Evolutionary conservation across 176 grass and related monocot species (phyloP), one percentile per base, ranked within the genome.

Genomic region (Poa annua): DNA sequence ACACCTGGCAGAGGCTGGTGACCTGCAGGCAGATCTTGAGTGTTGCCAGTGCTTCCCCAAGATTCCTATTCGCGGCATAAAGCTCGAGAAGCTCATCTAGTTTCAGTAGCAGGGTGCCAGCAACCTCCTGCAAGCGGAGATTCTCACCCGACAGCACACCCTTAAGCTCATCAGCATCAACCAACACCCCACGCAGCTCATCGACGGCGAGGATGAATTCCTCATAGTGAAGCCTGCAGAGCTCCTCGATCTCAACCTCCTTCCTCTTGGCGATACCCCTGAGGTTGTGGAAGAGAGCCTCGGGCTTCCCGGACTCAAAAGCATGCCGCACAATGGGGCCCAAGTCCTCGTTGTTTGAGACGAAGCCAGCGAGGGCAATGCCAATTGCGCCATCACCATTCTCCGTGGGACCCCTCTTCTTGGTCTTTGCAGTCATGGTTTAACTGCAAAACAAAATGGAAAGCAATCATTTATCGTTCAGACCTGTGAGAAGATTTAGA

Each of bases 351-450:
- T 73, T 73, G 64, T 54, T 97, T 44, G 92, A 84, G n/a, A 87
- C 68, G 56, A 89, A 82, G 55, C 84, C 72, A 11, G 84, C 90
- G 14, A 97, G 81, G 22, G 81, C 84, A 7, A 44, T 53, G 21
- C 84, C 90, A 5, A 82, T 66, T 32, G 81, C 76, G 3, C 41
- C 88, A 71, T 94, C 84, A 51, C 90, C 95, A 79, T 89, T 92
- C 79, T 97, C 95, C 48, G 20, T 26, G 0, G 79, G n/a, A 21
- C 70, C 55, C 77, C 86, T 82, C 64, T 86, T 97, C 90, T 97
- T 97, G 26, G 90, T 48, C 79, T 79, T 79, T 33, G 91, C 87
- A 74, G 86, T 83, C 92, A 94, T 94, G 70, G 84, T 59, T 88
- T 71, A 81, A 81, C 63, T 83, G 77, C 25, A 79, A 85, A 50